phyloP scores from a whole-genome alignment of 2,329 filamentous ascomycete genomes.

The Orbilia oligospora region DNA sequence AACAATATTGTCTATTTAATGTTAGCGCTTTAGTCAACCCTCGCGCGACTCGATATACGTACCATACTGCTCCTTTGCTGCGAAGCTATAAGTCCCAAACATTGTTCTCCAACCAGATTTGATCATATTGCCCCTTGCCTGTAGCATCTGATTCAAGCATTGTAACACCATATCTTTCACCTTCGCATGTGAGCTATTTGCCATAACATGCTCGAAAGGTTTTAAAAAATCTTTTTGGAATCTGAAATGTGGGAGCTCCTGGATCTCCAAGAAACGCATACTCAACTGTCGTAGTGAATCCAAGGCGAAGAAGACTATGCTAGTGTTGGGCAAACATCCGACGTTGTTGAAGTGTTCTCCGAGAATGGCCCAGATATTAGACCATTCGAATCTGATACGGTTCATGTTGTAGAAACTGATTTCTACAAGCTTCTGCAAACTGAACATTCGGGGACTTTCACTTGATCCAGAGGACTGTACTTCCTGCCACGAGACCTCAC shows the following conservation, averaged over 20 bases:
- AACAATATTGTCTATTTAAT: slow-evolving; percentile 83
- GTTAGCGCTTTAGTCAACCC: background rate
- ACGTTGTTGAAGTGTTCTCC: slow-evolving; percentile 98
- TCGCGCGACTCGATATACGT: slow-evolving; percentile 63
- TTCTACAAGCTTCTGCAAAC: slow-evolving; percentile 96
- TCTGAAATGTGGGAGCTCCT: slow-evolving; percentile 97
- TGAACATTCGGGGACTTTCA: slow-evolving; percentile 95
- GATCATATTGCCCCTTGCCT: slow-evolving; percentile 95
- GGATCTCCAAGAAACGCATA: slow-evolving; percentile 99
- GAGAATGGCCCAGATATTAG: slow-evolving; percentile 96
- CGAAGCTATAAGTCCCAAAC: slow-evolving; percentile 98
- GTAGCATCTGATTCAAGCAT: slow-evolving; percentile 99
- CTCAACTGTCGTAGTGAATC: slow-evolving; percentile 95
- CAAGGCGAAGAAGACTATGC: slow-evolving; percentile 96
- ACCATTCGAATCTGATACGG: slow-evolving; percentile 98
- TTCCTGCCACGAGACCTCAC: slow-evolving; percentile 98
- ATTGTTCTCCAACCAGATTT: slow-evolving; percentile 98
- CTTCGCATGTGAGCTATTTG: slow-evolving; percentile 88
- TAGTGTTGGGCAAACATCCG: slow-evolving; percentile 94
- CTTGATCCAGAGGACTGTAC: slow-evolving; percentile 97
- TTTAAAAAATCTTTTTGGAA: slow-evolving; percentile 99
- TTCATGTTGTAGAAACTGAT: slow-evolving; percentile 99
- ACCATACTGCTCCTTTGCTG: slow-evolving; percentile 88
- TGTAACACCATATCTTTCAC: slow-evolving; percentile 98
- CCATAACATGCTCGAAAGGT: slow-evolving; percentile 97